Percentiles rank a stretch among this genome's conserved stretches.
Conservation (phyloP, 257 asterid species). For the Plantago major region DNA sequence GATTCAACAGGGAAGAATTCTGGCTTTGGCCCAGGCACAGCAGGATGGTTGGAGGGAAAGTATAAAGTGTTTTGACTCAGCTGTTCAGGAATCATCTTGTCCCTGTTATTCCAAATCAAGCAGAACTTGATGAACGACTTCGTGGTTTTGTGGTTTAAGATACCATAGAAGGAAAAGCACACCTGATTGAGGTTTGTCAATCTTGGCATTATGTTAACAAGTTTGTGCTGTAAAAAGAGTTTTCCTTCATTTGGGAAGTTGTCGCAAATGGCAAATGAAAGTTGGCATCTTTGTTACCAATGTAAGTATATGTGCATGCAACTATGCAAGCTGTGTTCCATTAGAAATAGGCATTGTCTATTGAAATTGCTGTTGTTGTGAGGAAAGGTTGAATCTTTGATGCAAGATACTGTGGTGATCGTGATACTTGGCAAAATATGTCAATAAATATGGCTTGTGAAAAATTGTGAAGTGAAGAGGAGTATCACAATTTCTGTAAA, state of each 20-base stretch:
- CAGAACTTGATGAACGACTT: slow-evolving; percentile 35
- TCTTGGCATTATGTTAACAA: neutral
- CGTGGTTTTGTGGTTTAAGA: slow-evolving; percentile 6
- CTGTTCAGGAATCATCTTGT: slow-evolving; percentile 69
- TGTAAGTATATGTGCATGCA: no score
- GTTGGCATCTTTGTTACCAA: no score
- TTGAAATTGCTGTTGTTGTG: no score
- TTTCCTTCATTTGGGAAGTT: neutral
- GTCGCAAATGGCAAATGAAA: no score
- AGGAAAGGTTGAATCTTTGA: no score
- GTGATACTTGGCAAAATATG: neutral
- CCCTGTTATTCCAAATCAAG: slow-evolving; percentile 70
- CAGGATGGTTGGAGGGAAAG: slow-evolving; percentile 58
- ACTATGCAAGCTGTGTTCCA: no score
- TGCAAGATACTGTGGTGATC: no score
- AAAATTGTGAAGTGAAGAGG: no score
- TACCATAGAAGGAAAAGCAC: neutral
- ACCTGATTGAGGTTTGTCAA: slow-evolving; percentile 7
- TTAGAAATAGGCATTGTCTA: no score
- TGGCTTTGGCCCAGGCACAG: no score
- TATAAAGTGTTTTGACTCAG: slow-evolving; percentile 58
- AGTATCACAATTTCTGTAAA: no score
- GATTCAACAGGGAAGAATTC: no score
- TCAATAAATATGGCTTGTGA: neutral
- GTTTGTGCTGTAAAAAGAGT: neutral